A percentile compares a stretch with the other conserved stretches of the same genome.
Conservation (phyloP, 2,329 filamentous ascomycete species). For the Zasmidium citrigriseum region DNA sequence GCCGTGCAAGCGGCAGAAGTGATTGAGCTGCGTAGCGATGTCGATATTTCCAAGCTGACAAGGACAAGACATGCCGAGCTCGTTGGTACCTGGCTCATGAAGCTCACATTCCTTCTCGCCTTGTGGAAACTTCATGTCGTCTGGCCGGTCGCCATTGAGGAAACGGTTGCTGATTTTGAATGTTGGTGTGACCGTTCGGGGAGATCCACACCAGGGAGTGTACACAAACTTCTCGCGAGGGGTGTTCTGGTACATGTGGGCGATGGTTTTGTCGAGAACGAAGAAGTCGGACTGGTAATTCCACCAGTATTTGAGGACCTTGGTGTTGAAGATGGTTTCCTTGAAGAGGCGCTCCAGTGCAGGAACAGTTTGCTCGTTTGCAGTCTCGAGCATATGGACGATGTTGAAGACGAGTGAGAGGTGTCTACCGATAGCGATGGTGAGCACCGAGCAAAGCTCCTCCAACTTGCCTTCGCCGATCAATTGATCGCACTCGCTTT, state of each 20-base stretch:
- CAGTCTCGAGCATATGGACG: conserved; percentile 9
- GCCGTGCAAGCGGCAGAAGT: not conserved
- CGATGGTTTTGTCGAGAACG: conserved; percentile 4
- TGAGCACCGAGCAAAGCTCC: conserved; percentile 2
- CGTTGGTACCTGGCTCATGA: not conserved
- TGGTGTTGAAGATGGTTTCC: conserved; percentile 5
- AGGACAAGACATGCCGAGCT: not conserved
- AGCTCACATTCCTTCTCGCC: not conserved
- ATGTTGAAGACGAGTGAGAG: conserved; percentile 6
- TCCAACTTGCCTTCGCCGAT: not conserved
- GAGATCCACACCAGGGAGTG: too few species aligned
- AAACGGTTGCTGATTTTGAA: not conserved
- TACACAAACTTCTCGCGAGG: not conserved
- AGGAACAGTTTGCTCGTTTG: conserved; percentile 7
- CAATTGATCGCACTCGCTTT: not conserved
- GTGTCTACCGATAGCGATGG: conserved; percentile 1
- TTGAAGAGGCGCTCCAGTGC: not conserved
- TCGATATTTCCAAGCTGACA: conserved; percentile 1
- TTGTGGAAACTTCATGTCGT: not conserved
- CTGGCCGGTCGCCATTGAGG: not conserved
- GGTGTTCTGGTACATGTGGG: not conserved
- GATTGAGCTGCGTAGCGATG: conserved; percentile 4
- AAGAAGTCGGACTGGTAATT: conserved; percentile 5
- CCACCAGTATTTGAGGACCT: conserved; percentile 9
- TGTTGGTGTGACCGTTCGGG: not conserved